Percentiles rank a stretch among this genome's conserved stretches.
These are phyloP conservation scores for Noccaea caerulescens DNA, from an alignment of 345 rosid species.

Conservation along the genomic window DNA sequence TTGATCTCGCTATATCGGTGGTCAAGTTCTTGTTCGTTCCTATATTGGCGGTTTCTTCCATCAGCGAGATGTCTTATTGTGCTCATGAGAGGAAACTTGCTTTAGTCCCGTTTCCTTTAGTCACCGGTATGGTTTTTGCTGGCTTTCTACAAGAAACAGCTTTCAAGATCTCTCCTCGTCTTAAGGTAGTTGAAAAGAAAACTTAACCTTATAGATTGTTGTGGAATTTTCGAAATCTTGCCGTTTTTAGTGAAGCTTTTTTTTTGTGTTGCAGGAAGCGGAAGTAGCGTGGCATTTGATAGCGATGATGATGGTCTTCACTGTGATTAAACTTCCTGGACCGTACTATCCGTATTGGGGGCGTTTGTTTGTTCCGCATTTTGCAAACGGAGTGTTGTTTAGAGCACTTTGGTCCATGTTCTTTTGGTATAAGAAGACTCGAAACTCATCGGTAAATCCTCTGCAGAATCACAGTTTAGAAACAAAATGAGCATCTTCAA, in stretches of 20 bases:
- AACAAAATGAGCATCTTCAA: slow-evolving; percentile 20
- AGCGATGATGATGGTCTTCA: slow-evolving; percentile 59
- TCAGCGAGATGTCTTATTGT: slow-evolving; percentile 98
- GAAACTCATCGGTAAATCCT: slow-evolving; percentile 30
- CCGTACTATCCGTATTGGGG: slow-evolving; percentile 93
- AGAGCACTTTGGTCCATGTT: slow-evolving; percentile 66
- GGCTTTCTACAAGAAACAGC: slow-evolving; percentile 61
- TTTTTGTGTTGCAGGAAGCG: slow-evolving; percentile 59
- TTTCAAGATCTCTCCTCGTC: slow-evolving; percentile 67
- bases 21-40: slow-evolving; percentile 75
- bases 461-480: slow-evolving; percentile 27
- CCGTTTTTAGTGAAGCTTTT: background rate
- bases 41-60: slow-evolving; percentile 66
- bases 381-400: slow-evolving; percentile 79
- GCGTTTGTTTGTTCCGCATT: slow-evolving; percentile 73
- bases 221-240: background rate
- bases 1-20: slow-evolving; percentile 71
- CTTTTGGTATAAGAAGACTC: slow-evolving; percentile 64
- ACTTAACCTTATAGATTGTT: background rate
- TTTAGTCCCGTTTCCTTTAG: slow-evolving; percentile 68
- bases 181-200: slow-evolving; percentile 55
- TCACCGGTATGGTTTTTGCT: slow-evolving; percentile 65
- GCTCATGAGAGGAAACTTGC: slow-evolving; percentile 80
- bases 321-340: slow-evolving; percentile 73
- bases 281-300: slow-evolving; percentile 92